These are phyloP conservation scores for Allium fistulosum DNA, from an alignment of 106 monocot genomes.

Conservation along the genomic window DNA sequence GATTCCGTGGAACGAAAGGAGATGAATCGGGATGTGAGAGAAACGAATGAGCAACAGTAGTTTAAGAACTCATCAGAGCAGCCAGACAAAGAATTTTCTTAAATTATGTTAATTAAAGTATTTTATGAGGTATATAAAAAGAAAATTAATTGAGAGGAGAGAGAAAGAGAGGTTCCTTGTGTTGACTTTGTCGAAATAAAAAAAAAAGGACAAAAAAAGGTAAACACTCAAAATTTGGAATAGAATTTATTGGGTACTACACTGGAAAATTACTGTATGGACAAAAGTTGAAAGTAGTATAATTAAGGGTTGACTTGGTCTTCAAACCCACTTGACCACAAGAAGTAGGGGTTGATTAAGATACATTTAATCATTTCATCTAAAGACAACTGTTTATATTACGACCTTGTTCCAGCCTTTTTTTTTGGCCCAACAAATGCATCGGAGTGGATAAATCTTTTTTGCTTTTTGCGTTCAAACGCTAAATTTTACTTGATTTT, in stretches of 20 bases:
- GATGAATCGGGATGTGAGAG: constrained; percentile 2
- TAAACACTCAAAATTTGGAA: neutral
- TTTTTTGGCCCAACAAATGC: too few species aligned
- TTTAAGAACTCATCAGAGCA: constrained; percentile 4
- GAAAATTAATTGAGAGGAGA: neutral
- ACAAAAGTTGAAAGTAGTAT: too few species aligned
- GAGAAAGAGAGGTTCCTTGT: neutral
- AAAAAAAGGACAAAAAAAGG: constrained; percentile 2
- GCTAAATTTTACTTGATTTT: too few species aligned
- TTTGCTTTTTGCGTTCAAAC: too few species aligned
- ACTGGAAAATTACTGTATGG: neutral
- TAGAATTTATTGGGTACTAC: constrained; percentile 10
- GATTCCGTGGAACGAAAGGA: neutral
- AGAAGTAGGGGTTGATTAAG: too few species aligned
- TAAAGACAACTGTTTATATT: too few species aligned
- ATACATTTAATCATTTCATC: too few species aligned
- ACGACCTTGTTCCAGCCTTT: too few species aligned
- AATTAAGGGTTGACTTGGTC: too few species aligned
- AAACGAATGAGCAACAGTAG: neutral
- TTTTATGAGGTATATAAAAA: neutral
- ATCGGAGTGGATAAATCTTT: too few species aligned
- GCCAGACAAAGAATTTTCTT: neutral
- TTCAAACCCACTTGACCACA: too few species aligned
- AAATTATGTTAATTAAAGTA: neutral
- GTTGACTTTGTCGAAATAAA: constrained; percentile 6